These are phyloP conservation scores for Hypoxylon sp. DNA, from an alignment of 2,329 filamentous ascomycete species.

Conservation along the genomic window DNA sequence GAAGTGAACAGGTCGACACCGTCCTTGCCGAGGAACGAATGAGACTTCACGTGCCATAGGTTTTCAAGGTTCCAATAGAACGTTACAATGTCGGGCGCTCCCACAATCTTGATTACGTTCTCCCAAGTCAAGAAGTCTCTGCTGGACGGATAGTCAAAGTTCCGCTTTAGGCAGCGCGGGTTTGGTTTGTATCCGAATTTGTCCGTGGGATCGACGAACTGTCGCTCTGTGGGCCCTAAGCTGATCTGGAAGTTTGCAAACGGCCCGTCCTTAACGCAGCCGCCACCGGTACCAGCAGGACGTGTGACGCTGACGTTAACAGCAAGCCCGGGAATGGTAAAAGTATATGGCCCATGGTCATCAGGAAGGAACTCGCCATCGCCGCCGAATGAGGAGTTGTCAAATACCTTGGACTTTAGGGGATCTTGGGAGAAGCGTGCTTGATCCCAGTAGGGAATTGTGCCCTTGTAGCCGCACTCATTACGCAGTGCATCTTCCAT, in stretches of 20 bases:
- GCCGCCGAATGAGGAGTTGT: conserved; percentile 39
- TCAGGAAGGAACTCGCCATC: conserved; percentile 31
- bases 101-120: conserved; percentile 32
- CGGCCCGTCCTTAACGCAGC: conserved; percentile 35
- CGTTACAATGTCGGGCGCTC: conserved; percentile 11
- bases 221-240: conserved; percentile 36
- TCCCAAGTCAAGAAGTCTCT: conserved; percentile 34
- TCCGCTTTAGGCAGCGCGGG: conserved; percentile 36
- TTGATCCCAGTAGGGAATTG: conserved; percentile 43
- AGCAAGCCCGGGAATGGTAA: conserved; percentile 29
- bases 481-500: conserved; percentile 41
- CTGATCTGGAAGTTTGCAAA: conserved; percentile 36
- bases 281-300: conserved; percentile 36
- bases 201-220: conserved; percentile 22
- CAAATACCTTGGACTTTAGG: conserved; percentile 33
- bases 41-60: conserved; percentile 35
- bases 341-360: conserved; percentile 26
- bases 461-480: conserved; percentile 41
- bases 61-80: conserved; percentile 26
- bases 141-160: conserved; percentile 27
- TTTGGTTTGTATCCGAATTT: conserved; percentile 35
- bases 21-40: conserved; percentile 37
- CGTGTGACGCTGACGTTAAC: conserved; percentile 15
- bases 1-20: conserved; percentile 38
- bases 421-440: conserved; percentile 42